Conservation (phyloP, 2,329 filamentous ascomycete species). For the Pseudogymnoascus sp. region DNA sequence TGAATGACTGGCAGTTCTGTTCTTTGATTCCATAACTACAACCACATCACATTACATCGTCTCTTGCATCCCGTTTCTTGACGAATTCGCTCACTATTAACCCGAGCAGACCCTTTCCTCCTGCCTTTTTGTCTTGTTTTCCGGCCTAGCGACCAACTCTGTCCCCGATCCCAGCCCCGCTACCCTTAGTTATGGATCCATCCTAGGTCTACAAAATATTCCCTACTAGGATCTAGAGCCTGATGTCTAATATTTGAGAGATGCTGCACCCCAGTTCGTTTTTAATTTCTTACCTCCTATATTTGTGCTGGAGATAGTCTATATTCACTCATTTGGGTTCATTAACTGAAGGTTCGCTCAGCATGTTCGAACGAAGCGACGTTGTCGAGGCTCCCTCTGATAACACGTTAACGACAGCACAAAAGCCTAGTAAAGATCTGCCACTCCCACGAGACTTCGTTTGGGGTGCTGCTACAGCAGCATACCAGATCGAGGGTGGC, state of each 20-base stretch:
- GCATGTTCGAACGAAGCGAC: background rate
- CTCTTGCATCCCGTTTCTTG: background rate
- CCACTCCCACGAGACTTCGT: slow-evolving; percentile 32
- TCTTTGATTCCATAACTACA: background rate
- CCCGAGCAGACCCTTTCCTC: background rate
- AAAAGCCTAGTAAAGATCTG: background rate
- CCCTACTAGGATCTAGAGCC: background rate
- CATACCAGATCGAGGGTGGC: slow-evolving; percentile 39
- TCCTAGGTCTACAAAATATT: background rate
- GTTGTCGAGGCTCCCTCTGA: background rate
- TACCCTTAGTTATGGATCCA: background rate
- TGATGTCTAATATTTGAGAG: background rate
- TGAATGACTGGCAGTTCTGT: background rate
- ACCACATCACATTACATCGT: background rate
- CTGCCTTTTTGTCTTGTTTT: background rate
- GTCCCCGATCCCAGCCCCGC: background rate
- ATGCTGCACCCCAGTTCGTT: background rate
- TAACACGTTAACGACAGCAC: background rate
- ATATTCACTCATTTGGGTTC: background rate
- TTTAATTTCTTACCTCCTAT: background rate
- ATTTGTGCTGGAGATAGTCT: background rate
- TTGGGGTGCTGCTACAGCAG: slow-evolving; percentile 35
- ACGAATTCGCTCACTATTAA: background rate
- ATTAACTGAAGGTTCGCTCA: background rate
- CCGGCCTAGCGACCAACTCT: background rate